Base-by-base conservation (phyloP, 192 early-diverging fungal genomes). In the Linnemannia exigua region DNA sequence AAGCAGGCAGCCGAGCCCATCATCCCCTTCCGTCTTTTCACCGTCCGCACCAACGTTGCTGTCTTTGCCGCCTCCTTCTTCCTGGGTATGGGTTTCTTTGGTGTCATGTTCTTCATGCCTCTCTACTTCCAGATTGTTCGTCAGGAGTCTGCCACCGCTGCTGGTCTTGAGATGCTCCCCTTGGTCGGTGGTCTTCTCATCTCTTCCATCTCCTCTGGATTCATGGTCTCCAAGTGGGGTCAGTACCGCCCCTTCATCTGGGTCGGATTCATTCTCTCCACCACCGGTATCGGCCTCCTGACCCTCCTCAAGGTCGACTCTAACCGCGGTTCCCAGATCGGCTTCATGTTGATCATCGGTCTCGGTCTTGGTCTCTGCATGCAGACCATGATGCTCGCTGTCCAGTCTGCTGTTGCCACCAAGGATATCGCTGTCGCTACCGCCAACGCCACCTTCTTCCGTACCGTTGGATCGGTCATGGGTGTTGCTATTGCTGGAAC, bases 121-220 rank as follows among this genome's bases (percentile, higher is more conserved):
- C 41, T 93, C 47, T 97, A 92, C 86, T 97, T 94, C 80, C 93
- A 96, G 74, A 82, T 96, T 54, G 95, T 82, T 19, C 77, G 67
- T 16, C 79, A 76, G 50, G 76, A 81, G 58, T 28, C 67, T 67
- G 93, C 98, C 5, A 95, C 95, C 11, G 17, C 79, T 15, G 88
- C 95, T 16, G 96, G 97, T 22, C 77, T 99, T 50, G 90, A 94
- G 69, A 81, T 94, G 67, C 83, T 99, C 37, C 95, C 96, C 4
- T 84, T 95, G 31, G 90, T 97, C 46, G 77, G 95, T 20, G 89
- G 90, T 47, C 81, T 94, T 22, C 91, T 94, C 35, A 36, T 95
- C 38, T 74, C 93, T 19, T 88, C 92, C 37, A 93, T 97, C 36
- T 50, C 81, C 25, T 88, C 92, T 41, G 96, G 97, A 37, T 78